phyloP scores from a whole-genome alignment of 306 rosid genomes.

The Cucumis sativus region Cucumber_9930_V3 NC_026656.2:7033501-7034000 shows the following conservation, averaged over 20 bases:
- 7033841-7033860: background rate
- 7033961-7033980: conserved; percentile 13
- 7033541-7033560: too few relatives aligned
- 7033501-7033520: too few relatives aligned
- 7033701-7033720: too few relatives aligned
- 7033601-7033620: too few relatives aligned
- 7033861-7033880: background rate
- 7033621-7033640: too few relatives aligned
- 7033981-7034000: conserved; percentile 23
- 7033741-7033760: background rate
- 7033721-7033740: background rate
- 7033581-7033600: too few relatives aligned
- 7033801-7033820: background rate
- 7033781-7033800: background rate
- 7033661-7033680: too few relatives aligned
- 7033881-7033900: background rate
- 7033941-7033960: conserved; percentile 11
- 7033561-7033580: too few relatives aligned
- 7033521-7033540: too few relatives aligned
- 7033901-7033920: background rate
- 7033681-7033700: too few relatives aligned
- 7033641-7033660: too few relatives aligned
- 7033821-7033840: background rate
- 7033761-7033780: background rate
- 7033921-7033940: background rate